phyloP scores from a whole-genome alignment of 805 yeast genomes.

The Metschnikowia chrysomelidarum region DNA sequence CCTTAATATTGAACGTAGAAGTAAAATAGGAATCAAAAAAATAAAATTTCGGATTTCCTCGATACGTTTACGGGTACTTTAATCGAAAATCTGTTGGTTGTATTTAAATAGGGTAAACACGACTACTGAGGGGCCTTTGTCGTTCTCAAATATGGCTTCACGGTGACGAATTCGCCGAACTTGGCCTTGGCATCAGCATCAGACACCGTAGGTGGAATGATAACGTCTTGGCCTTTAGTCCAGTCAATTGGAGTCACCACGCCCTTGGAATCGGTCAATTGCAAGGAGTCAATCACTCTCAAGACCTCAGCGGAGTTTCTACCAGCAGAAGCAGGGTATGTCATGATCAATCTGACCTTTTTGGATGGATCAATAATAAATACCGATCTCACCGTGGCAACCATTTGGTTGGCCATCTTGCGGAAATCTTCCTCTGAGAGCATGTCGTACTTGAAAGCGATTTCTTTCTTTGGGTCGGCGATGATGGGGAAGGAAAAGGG shows the following conservation, averaged over 20 bases:
- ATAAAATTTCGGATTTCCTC: too few species aligned
- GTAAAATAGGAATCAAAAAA: too few species aligned
- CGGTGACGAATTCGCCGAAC: constrained; percentile 59
- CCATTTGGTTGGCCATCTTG: constrained; percentile 61
- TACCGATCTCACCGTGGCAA: constrained; percentile 68
- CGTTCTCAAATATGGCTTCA: constrained; percentile 64
- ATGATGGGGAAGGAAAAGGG: constrained; percentile 62
- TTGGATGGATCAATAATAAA: constrained; percentile 68
- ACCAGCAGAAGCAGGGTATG: constrained; percentile 75
- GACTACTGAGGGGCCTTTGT: constrained; percentile 34
- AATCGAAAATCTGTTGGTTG: too few species aligned
- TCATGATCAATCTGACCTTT: constrained; percentile 57
- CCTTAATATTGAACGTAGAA: too few species aligned
- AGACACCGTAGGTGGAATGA: constrained; percentile 63
- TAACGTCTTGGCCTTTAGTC: constrained; percentile 72
- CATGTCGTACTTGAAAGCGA: constrained; percentile 66
- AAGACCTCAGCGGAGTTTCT: constrained; percentile 74
- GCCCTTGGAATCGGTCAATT: constrained; percentile 58
- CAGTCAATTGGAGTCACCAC: constrained; percentile 72
- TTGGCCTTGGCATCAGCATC: constrained; percentile 57
- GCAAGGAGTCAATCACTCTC: constrained; percentile 68
- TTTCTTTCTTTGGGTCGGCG: constrained; percentile 61
- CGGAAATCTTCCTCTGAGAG: constrained; percentile 67
- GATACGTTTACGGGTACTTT: too few species aligned
- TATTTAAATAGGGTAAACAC: too few species aligned